Evolutionary conservation across 1,284 basidiomycete species (phyloP).

Genomic region (Ustilago curta): DNA sequence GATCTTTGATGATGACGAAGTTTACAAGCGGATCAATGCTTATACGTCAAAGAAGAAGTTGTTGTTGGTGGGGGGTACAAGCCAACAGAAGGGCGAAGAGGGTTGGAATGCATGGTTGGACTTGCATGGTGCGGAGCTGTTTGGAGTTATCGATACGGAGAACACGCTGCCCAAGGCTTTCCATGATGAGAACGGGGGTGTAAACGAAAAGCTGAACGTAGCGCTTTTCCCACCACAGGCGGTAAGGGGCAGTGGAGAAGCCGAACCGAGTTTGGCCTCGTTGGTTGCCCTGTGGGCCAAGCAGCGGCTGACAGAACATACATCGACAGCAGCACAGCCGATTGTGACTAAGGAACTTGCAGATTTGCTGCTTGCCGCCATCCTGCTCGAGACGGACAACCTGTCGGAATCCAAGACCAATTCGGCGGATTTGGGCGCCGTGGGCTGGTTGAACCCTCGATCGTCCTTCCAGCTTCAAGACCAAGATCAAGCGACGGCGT

Average conservation of each 20-base stretch:
- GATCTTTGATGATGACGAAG: conserved; percentile 45
- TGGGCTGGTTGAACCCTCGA: conserved; percentile 42
- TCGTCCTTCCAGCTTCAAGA: conserved; percentile 40
- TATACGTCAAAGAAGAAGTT: conserved; percentile 43
- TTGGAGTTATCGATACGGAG: conserved; percentile 42
- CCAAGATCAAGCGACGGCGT: conserved; percentile 19
- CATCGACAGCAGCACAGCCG: neutral
- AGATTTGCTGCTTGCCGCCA: conserved; percentile 35
- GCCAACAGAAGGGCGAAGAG: conserved; percentile 17
- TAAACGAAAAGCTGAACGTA: conserved; percentile 36
- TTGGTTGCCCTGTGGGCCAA: conserved; percentile 49
- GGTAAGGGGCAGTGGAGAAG: conserved; percentile 21
- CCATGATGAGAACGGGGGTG: conserved; percentile 22
- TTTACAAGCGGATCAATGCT: conserved; percentile 35
- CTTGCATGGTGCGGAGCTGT: conserved; percentile 39
- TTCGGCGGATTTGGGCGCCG: conserved; percentile 45
- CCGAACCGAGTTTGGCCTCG: conserved; percentile 35
- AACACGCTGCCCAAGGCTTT: conserved; percentile 33
- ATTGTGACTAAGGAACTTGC: conserved; percentile 32
- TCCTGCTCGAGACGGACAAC: conserved; percentile 44
- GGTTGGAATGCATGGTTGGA: conserved; percentile 43
- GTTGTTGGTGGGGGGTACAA: conserved; percentile 33
- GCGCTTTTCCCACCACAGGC: conserved; percentile 31
- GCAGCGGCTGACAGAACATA: conserved; percentile 5
- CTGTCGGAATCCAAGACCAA: conserved; percentile 39